These are phyloP conservation scores for Calonectria pseudoreteaudii DNA, from an alignment of 2,329 filamentous ascomycete species.

Conservation along the genomic window DNA sequence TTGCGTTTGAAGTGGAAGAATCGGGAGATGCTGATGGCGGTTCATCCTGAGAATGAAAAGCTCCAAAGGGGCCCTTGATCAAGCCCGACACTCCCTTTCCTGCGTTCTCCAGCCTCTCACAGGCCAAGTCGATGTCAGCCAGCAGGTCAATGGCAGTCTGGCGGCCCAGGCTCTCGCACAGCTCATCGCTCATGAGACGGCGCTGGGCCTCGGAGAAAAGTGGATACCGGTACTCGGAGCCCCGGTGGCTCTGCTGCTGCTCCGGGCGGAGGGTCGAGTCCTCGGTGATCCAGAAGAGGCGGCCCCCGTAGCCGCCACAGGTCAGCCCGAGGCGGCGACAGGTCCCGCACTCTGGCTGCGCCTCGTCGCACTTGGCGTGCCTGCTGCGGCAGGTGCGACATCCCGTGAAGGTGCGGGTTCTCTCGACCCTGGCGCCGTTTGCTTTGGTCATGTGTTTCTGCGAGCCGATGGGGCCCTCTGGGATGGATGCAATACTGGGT, in stretches of 20 bases:
- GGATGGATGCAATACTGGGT: not conserved
- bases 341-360: slow-evolving; percentile 52
- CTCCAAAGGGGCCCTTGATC: slow-evolving; percentile 37
- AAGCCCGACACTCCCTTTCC: slow-evolving; percentile 2
- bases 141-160: slow-evolving; percentile 37
- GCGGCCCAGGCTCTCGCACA: slow-evolving; percentile 47
- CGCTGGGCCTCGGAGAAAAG: slow-evolving; percentile 52
- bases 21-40: not conserved
- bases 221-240: slow-evolving; percentile 53
- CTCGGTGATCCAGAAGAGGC: slow-evolving; percentile 46
- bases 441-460: slow-evolving; percentile 31
- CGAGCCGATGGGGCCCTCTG: not conserved
- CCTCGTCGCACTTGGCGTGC: slow-evolving; percentile 59
- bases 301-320: slow-evolving; percentile 55
- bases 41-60: slow-evolving; percentile 27
- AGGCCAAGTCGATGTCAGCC: slow-evolving; percentile 40
- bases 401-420: slow-evolving; percentile 48
- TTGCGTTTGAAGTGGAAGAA: slow-evolving; percentile 17
- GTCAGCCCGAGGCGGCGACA: slow-evolving; percentile 49
- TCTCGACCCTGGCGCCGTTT: slow-evolving; percentile 30
- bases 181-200: slow-evolving; percentile 40
- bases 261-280: slow-evolving; percentile 37
- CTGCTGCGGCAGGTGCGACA: slow-evolving; percentile 51
- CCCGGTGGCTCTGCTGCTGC: slow-evolving; percentile 39
- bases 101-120: slow-evolving; percentile 28